Evolutionary conservation across 352 stramenopile genomes (phyloP).

Genomic region (Globisporangium cylindrosporum): DNA sequence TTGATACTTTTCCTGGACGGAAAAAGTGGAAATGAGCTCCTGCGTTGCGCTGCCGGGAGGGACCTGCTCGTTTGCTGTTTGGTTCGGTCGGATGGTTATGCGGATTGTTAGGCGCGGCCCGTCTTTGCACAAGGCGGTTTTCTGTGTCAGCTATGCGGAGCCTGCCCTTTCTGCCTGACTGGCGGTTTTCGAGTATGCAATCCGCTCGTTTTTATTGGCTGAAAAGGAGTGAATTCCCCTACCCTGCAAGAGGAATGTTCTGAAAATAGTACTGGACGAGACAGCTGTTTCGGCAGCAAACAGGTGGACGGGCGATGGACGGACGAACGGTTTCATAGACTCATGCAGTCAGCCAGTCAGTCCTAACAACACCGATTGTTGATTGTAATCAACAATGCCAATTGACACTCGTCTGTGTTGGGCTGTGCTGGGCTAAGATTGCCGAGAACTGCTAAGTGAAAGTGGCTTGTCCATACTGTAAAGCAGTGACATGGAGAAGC

Average conservation of each 20-base stretch:
- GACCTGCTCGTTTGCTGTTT: background rate
- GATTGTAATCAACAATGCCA: background rate
- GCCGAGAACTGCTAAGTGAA: background rate
- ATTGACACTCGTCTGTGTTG: background rate
- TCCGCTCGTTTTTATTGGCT: background rate
- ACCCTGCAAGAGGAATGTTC: constrained; percentile 4
- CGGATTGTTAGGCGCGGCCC: background rate
- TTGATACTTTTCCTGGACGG: constrained; percentile 21
- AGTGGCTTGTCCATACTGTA: background rate
- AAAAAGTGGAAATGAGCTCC: constrained; percentile 28
- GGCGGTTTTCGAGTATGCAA: constrained; percentile 9
- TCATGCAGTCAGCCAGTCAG: background rate
- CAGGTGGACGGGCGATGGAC: background rate
- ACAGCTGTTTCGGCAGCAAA: constrained; percentile 10
- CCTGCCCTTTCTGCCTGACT: constrained; percentile 1
- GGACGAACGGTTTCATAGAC: background rate
- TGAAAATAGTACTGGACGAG: background rate
- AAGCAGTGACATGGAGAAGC: background rate
- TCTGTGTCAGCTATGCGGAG: constrained; percentile 1
- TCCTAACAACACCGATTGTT: background rate
- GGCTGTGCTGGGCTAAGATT: background rate
- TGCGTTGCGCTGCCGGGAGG: background rate
- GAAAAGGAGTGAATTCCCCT: background rate
- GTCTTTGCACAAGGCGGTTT: constrained; percentile 1
- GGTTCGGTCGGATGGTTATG: constrained; percentile 9